Conservation (phyloP, 23 red algal species). For the Gracilaria gracilis region DNA sequence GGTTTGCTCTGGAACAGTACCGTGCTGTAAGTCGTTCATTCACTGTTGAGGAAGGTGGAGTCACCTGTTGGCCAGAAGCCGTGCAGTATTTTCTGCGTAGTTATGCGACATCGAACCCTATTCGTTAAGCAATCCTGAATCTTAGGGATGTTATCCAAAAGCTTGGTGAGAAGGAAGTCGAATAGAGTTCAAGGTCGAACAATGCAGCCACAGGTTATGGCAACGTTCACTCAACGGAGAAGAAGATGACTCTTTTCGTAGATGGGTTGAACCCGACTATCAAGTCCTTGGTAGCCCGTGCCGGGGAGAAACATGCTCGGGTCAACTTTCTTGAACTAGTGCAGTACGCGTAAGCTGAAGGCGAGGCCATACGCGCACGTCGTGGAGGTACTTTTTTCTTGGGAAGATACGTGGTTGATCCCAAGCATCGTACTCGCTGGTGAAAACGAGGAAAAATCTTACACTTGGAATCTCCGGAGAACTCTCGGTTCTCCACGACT, state of each 20-base stretch:
- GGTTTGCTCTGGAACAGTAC: not conserved
- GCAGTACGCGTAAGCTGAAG: not conserved
- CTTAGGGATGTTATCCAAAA: conserved; percentile 17
- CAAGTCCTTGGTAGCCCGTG: not conserved
- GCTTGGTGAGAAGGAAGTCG: not conserved
- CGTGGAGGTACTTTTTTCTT: not conserved
- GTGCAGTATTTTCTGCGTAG: conserved; percentile 15
- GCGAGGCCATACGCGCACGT: conserved; percentile 2
- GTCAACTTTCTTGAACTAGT: not conserved
- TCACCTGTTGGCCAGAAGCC: conserved; percentile 2
- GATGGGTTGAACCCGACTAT: not conserved
- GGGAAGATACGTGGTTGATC: not conserved
- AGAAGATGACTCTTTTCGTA: conserved; percentile 11
- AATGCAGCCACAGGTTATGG: not conserved
- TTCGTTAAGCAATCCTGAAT: not conserved
- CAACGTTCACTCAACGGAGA: conserved; percentile 16
- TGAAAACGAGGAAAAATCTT: not conserved
- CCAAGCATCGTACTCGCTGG: too few species aligned
- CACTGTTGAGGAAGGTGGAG: not conserved
- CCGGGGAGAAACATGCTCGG: not conserved
- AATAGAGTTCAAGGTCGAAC: not conserved
- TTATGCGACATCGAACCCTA: conserved; percentile 1
- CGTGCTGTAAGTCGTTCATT: not conserved
- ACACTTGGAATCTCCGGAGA: not conserved
- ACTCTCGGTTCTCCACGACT: not conserved